These are phyloP conservation scores for Gleditsia sinensis DNA, from an alignment of 306 rosid genomes.

Conservation along the genomic window DNA sequence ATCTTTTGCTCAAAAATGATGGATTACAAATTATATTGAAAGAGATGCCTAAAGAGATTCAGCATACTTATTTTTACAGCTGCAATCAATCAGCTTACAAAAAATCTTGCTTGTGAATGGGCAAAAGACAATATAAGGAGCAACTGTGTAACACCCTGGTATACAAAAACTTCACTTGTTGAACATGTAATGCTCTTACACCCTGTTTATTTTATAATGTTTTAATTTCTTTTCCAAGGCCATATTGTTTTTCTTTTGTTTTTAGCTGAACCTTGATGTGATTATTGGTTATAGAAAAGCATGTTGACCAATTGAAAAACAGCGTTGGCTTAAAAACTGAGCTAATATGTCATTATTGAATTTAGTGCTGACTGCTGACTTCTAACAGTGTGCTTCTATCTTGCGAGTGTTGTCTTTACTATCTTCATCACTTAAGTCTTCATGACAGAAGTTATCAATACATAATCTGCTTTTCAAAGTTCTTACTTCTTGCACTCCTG, in stretches of 20 bases:
- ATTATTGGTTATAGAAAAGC: not conserved
- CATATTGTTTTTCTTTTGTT: constrained; percentile 1
- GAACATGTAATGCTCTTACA: constrained; percentile 56
- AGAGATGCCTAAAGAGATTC: constrained; percentile 18
- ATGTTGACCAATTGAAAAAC: not conserved
- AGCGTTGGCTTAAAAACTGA: not conserved
- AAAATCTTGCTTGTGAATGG: constrained; percentile 91
- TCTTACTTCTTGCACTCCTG: not conserved
- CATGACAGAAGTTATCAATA: not conserved
- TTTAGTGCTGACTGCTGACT: not conserved
- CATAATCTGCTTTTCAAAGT: not conserved
- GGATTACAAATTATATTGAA: not conserved
- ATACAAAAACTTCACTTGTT: constrained; percentile 66
- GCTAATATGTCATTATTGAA: not conserved
- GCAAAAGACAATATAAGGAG: constrained; percentile 86
- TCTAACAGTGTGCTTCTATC: not conserved
- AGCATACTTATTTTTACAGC: constrained; percentile 50
- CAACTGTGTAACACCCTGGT: constrained; percentile 90
- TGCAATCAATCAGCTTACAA: constrained; percentile 88
- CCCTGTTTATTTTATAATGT: constrained; percentile 13
- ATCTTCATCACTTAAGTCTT: not conserved
- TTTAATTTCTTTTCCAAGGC: constrained; percentile 2
- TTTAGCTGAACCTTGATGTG: not conserved
- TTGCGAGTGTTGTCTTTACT: not conserved
- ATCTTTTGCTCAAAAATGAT: constrained; percentile 25